Evolutionary conservation across 2,329 filamentous ascomycete species (phyloP).

Genomic region (Volutella citrinella): DNA sequence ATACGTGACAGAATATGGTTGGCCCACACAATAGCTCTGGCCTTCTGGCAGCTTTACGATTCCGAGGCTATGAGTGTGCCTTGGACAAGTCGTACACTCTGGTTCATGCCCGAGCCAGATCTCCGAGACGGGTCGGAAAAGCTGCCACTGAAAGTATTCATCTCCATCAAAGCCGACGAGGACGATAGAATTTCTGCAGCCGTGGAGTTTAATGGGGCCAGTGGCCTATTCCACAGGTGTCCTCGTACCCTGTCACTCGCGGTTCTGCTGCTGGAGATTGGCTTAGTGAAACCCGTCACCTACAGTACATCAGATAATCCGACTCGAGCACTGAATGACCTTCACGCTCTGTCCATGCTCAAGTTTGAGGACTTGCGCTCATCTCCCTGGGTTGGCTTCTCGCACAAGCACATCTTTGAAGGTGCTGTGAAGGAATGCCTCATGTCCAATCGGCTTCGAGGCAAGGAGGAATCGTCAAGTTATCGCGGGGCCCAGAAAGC

Average conservation of each 20-base stretch:
- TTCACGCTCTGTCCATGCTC: no score
- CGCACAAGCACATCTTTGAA: slow-evolving; percentile 3
- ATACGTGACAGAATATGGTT: slow-evolving; percentile 11
- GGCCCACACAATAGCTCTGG: slow-evolving; percentile 7
- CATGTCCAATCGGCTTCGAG: background rate
- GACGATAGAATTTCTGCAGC: slow-evolving; percentile 3
- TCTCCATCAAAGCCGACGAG: slow-evolving; percentile 3
- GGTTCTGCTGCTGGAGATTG: slow-evolving; percentile 3
- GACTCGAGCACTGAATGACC: no score
- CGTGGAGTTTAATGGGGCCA: background rate
- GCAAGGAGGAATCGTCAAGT: background rate
- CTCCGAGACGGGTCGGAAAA: background rate
- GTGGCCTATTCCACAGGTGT: slow-evolving; percentile 2
- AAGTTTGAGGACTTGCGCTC: no score
- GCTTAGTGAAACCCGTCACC: slow-evolving; percentile 1
- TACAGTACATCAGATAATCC: no score
- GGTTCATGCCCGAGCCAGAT: slow-evolving; percentile 14
- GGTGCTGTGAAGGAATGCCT: slow-evolving; percentile 4
- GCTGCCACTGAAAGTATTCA: slow-evolving; percentile 5
- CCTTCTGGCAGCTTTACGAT: slow-evolving; percentile 15
- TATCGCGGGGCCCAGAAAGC: background rate
- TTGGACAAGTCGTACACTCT: slow-evolving; percentile 13
- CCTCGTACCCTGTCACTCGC: slow-evolving; percentile 3
- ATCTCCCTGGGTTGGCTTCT: slow-evolving; percentile 6
- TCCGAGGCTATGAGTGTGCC: slow-evolving; percentile 11